These are phyloP conservation scores for Incumbomyces delicatus DNA, from an alignment of 2,329 filamentous ascomycete genomes.

Conservation along the genomic window DNA sequence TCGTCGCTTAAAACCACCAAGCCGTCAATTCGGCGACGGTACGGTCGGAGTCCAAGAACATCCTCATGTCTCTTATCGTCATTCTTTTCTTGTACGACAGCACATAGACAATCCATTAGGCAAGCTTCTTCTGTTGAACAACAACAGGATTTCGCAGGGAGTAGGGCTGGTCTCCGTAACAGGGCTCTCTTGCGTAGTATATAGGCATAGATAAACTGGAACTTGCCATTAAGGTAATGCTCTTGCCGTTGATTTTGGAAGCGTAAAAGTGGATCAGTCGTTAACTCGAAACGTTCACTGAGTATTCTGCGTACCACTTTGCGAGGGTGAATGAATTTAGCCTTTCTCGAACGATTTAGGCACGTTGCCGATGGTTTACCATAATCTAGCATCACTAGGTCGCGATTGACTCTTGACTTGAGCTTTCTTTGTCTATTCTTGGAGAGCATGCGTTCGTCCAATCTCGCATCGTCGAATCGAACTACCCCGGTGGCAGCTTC, in stretches of 20 bases:
- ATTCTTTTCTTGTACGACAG: not conserved
- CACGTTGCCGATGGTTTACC: not conserved
- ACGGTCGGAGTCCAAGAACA: not conserved
- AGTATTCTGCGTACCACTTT: slow-evolving; percentile 12
- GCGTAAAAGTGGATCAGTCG: slow-evolving; percentile 8
- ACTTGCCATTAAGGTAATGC: slow-evolving; percentile 17
- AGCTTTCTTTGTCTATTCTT: slow-evolving; percentile 10
- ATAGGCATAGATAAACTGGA: slow-evolving; percentile 19
- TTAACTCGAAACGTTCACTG: slow-evolving; percentile 14
- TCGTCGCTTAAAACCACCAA: slow-evolving; percentile 15
- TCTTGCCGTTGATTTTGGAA: slow-evolving; percentile 19
- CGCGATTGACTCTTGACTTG: slow-evolving; percentile 9
- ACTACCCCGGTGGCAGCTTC: slow-evolving; percentile 11
- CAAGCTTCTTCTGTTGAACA: not conserved
- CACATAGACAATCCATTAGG: not conserved
- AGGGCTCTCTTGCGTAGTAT: slow-evolving; percentile 14
- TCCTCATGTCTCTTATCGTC: not conserved
- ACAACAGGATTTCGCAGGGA: not conserved
- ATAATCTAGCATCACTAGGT: slow-evolving; percentile 4
- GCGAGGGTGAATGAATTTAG: slow-evolving; percentile 12
- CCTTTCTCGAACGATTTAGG: not conserved
- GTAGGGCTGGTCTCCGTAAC: not conserved
- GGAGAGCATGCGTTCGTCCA: not conserved
- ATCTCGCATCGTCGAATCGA: slow-evolving; percentile 11
- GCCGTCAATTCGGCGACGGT: slow-evolving; percentile 2